Base-by-base conservation (phyloP, 2,329 filamentous ascomycete species). In the Phialophora macrospora region DNA sequence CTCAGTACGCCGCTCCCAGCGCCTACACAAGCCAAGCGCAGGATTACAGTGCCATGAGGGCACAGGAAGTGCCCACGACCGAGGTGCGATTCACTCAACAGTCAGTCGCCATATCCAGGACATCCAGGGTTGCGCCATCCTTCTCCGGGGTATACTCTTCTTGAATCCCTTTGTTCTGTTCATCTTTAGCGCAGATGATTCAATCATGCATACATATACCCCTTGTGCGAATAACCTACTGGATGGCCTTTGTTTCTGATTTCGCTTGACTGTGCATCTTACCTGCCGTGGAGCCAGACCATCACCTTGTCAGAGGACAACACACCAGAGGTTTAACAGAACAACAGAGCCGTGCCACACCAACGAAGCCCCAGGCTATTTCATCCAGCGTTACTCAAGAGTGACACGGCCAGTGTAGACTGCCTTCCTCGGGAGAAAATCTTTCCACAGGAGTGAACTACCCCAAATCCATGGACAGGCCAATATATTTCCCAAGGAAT, bases 41-140 rank as follows among this genome's bases (percentile, higher is more conserved):
- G 63, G 60, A 64, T 56, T 60, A 55, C 57, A 63, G 65, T 9
- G 55, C 65, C 28, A 65, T 69, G 61, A 66, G 66, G 66, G 38
- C 60, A 55, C 51, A 60, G 30, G 55, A 51, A 52, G 63, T 67
- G 62, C 57, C 63, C 17, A 38, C 70, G 68, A 63, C 64, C 58
- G 41, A 66, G 22, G 56, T 70, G 46, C 63, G 68, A 30, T 64
- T 65, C 63, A 56, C 66, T 8, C 38, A 58, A 12, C 30, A 38
- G 30, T 9, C 54, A 11, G 52, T 55, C 28, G 52, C 57, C 60
- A 46, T 63, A 49, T 59, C 67, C 51, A 65, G 62, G 55, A 60
- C 34, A 51, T 65, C 64, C 20, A 38, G 60, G 55, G 26, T 49
- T 46, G 41, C 62, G 41, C 58, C 51, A 55, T 54, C 62, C 32